Base-by-base conservation (phyloP, 192 early-diverging fungal species). In the Backusella parvicylindrica region DNA sequence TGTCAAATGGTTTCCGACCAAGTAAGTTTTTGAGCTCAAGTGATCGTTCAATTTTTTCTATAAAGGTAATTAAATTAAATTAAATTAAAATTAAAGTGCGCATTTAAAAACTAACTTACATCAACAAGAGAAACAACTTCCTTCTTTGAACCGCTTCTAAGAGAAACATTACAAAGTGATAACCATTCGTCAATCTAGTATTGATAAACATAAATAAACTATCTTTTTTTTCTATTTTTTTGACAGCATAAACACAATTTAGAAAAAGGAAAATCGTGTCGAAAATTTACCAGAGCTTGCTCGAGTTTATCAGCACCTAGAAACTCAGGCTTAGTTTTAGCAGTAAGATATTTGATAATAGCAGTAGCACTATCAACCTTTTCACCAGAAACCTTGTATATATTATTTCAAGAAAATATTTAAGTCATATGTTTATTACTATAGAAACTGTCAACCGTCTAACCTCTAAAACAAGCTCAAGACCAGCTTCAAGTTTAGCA, bases 1-100 rank as follows among this genome's bases (percentile, higher is more conserved):
- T 9, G 90, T 87, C 43, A 93, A 76, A 71, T 76, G 70, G 82
- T 92, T 88, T 68, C 81, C 85, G 28, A 89, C 89, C 67, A 94
- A 78, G 76, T 88, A 92, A 35, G 92, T 94, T 43, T 81, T 76
- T 35, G 76, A 80, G n/a, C 81, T 87, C 38, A 94, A 79, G 64
- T 92, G 89, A 38, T 87, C 81, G 82, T 94, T 64, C 3, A 82
- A 53, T 38, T 71, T 74, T 64, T 75, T 73, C 65, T 68, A 66
- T 3, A 32, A 38, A 15, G 31, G 49, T 8, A 2, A 18, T 31
- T 21, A 49, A 26, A 11, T 26, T 4, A 8, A 47, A 47, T 47
- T 6, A 47, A 47, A 47, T 47, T 47, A 47, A 41, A 41, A 13
- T 13, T 41, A 41, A 41, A 7, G 18, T 41, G 40, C 13, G 6